A percentile compares a stretch with the other conserved stretches of the same genome.
Conservation (phyloP, 2,329 filamentous ascomycete genomes). For the Zelopaecilomyces penicillatus region DNA sequence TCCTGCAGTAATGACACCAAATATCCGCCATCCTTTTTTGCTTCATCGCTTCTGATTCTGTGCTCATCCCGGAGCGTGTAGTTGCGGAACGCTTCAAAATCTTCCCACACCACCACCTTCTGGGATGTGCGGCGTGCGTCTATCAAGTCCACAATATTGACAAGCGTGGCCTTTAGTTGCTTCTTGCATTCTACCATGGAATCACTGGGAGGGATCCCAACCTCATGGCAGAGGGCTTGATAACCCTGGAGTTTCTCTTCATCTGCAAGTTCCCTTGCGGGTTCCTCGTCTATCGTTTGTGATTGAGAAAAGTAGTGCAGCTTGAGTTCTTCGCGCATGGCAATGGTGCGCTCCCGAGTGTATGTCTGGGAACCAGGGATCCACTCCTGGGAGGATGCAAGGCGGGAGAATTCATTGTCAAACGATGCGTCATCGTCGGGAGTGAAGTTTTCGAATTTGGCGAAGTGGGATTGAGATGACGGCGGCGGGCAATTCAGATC, state of each 20-base stretch:
- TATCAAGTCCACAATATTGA: conserved; percentile 25
- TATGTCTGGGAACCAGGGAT: conserved; percentile 20
- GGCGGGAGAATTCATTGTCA: conserved; percentile 22
- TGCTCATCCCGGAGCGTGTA: conserved; percentile 18
- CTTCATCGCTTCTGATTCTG: conserved; percentile 13
- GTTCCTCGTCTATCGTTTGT: conserved; percentile 4
- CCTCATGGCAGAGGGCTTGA: conserved; percentile 19
- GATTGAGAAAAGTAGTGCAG: conserved; percentile 20
- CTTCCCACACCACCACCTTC: conserved; percentile 17
- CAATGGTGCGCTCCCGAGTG: conserved; percentile 22
- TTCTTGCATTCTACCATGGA: conserved; percentile 15
- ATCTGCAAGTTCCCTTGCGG: conserved; percentile 6
- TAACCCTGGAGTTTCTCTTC: conserved; percentile 17
- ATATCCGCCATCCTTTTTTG: conserved; percentile 16
- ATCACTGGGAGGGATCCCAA: conserved; percentile 14
- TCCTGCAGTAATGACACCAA: conserved; percentile 16
- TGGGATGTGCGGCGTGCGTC: conserved; percentile 18
- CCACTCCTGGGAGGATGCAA: conserved; percentile 24
- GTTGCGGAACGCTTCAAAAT: conserved; percentile 16
- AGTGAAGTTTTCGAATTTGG: conserved; percentile 20
- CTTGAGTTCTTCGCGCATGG: conserved; percentile 19
- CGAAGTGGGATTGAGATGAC: conserved; percentile 23
- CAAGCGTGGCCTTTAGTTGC: conserved; percentile 16
- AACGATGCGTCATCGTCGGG: conserved; percentile 21
- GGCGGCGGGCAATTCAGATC: conserved; percentile 6